Percentiles rank a stretch among this genome's conserved stretches.
Evolutionary conservation across 345 rosid species (phyloP).

Genomic region (Salix viminalis): DNA sequence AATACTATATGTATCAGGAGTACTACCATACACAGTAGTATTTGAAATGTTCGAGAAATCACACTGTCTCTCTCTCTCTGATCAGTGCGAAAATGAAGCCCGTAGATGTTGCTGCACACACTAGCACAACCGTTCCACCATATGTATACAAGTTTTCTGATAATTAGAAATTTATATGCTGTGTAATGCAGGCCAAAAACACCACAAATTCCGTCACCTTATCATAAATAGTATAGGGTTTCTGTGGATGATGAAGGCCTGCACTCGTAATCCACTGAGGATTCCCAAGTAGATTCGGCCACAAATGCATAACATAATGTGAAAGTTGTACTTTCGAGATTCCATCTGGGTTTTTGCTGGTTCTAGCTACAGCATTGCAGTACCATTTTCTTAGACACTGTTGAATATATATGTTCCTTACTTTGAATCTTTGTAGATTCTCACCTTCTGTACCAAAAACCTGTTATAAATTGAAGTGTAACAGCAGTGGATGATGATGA

Average conservation of each 20-base stretch:
- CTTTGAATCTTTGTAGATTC: slow-evolving; percentile 25
- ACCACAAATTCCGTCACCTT: background rate
- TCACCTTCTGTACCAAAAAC: background rate
- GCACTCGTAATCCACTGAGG: slow-evolving; percentile 3
- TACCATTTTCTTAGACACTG: slow-evolving; percentile 16
- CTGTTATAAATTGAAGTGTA: slow-evolving; percentile 15
- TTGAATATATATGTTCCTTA: background rate
- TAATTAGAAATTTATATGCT: background rate
- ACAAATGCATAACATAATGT: background rate
- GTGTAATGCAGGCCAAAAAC: background rate
- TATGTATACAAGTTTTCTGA: background rate
- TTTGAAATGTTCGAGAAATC: background rate
- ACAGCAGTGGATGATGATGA: background rate
- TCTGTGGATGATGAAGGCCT: background rate
- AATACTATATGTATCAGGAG: background rate
- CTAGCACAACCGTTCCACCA: slow-evolving; percentile 11
- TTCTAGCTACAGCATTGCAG: background rate
- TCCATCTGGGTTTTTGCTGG: background rate
- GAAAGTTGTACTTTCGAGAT: background rate
- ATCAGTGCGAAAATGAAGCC: background rate
- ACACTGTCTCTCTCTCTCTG: background rate
- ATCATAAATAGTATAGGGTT: background rate
- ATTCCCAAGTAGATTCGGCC: slow-evolving; percentile 18
- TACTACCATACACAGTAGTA: too few species aligned
- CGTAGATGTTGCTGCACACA: slow-evolving; percentile 25